Evolutionary conservation across 2,329 filamentous ascomycete species (phyloP).

Genomic region (Verticillium tricorpus): DNA sequence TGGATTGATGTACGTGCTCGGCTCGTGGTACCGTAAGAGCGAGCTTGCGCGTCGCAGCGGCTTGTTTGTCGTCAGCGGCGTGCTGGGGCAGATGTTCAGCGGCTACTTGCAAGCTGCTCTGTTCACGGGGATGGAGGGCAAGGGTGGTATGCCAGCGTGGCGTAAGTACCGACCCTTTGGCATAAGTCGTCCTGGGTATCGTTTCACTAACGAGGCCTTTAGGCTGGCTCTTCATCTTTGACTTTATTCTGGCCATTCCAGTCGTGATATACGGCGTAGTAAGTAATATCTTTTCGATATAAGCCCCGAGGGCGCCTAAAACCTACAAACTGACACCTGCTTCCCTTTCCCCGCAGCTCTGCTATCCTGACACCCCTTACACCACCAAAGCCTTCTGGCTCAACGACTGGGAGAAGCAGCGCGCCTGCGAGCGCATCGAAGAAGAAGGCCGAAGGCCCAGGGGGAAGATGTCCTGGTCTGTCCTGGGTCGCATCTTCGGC

Average conservation of each 20-base stretch:
- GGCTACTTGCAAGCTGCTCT: slow-evolving; percentile 29
- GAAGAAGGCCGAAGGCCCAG: slow-evolving; percentile 38
- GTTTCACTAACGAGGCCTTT: no score
- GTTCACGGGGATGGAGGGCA: slow-evolving; percentile 27
- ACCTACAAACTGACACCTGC: not conserved
- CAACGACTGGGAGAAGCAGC: slow-evolving; percentile 52
- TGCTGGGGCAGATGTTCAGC: slow-evolving; percentile 36
- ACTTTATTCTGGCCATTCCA: slow-evolving; percentile 30
- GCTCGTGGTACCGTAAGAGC: slow-evolving; percentile 54
- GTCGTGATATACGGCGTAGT: slow-evolving; percentile 28
- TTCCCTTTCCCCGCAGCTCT: slow-evolving; percentile 6
- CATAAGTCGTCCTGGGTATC: no score
- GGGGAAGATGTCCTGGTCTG: slow-evolving; percentile 29
- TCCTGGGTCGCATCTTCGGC: slow-evolving; percentile 30
- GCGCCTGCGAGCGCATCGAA: slow-evolving; percentile 65
- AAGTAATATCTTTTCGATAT: not conserved
- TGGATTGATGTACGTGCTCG: slow-evolving; percentile 49
- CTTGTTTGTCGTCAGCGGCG: slow-evolving; percentile 53
- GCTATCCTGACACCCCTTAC: slow-evolving; percentile 38
- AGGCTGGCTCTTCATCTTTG: slow-evolving; percentile 33
- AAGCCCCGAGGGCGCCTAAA: not conserved
- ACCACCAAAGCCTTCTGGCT: slow-evolving; percentile 37
- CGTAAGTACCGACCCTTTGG: not conserved
- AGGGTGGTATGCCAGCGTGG: slow-evolving; percentile 27
- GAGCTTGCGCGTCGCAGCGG: slow-evolving; percentile 54